Base-by-base conservation (phyloP, 345 rosid species). In the Sonneratia caseolaris region DNA sequence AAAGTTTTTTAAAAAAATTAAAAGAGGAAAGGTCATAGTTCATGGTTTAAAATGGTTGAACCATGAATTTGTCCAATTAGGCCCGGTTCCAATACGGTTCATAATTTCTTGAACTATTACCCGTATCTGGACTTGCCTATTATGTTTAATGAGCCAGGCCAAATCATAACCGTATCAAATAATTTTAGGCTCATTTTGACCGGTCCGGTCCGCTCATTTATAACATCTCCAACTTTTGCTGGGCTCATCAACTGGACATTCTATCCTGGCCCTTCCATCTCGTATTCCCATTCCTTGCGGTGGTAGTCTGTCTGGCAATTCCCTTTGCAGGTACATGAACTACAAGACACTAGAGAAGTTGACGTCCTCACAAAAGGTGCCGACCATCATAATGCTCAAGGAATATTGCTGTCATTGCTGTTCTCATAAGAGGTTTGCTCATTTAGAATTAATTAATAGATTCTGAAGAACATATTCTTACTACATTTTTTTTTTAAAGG, bases 321-420 rank as follows among this genome's bases (percentile, higher is more conserved):
- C 68, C 21, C 68, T 35, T 71, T 68, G 69, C 78, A 92, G 98
- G 97, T 92, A 74, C 98, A 96, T 75, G 94, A 96, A 83, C 86
- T 89, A 68, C 73, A 83, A 82, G 89, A 87, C 71, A 94, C 89
- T 22, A 85, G 86, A 72, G 91, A 88, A 81, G 97, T 92, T 76
- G 99, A 96, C 80, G 91, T 96, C 77, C 89, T 96, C 55, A 92
- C 99, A 7, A 91, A 96, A 91, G 99, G 99, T 95, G 48, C 75
- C 74, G 40, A 72, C 45, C 62, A 69, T 45, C 56, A 51, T 37
- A 61, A 65, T 75, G 37, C 7, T 35, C n/a, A 22, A 22, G 32
- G 10, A 57, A 22, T 7, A 7, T 48, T 72, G 21, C 70, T 49
- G 43, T 38, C 24, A 35, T 71, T 70, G 49, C 43, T 70, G 71